These are phyloP conservation scores for Linnemannia hyalina DNA, from an alignment of 192 early-diverging fungal species.

Conservation along the genomic window DNA sequence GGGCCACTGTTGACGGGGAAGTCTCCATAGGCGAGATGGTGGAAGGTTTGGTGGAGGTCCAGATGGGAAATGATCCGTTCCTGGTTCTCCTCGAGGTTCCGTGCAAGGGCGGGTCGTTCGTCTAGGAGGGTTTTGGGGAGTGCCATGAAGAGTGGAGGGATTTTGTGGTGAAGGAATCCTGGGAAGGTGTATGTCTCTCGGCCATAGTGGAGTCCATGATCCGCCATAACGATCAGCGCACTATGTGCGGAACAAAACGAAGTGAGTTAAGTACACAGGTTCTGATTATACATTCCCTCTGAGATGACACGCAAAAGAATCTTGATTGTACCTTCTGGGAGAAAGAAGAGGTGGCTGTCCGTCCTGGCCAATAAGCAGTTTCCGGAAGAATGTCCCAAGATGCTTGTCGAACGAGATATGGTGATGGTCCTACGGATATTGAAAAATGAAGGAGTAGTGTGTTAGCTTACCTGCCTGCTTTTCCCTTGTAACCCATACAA, in stretches of 20 bases:
- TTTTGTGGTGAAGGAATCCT: slow-evolving; percentile 56
- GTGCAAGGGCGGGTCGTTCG: slow-evolving; percentile 19
- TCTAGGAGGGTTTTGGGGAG: slow-evolving; percentile 36
- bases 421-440: slow-evolving; percentile 30
- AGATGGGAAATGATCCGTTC: slow-evolving; percentile 41
- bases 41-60: slow-evolving; percentile 53
- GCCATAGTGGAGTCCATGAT: slow-evolving; percentile 57
- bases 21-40: slow-evolving; percentile 53
- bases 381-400: slow-evolving; percentile 17
- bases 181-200: slow-evolving; percentile 50
- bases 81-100: slow-evolving; percentile 32
- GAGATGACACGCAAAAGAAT: not conserved
- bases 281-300: not conserved
- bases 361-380: slow-evolving; percentile 32
- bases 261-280: not conserved
- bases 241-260: slow-evolving; percentile 16
- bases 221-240: slow-evolving; percentile 45
- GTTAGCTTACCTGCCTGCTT: not conserved
- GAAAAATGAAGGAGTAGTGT: not conserved
- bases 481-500: not conserved
- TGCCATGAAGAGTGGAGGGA: slow-evolving; percentile 46
- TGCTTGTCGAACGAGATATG: slow-evolving; percentile 48
- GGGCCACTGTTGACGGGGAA: not conserved
- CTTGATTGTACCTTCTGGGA: slow-evolving; percentile 30
- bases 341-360: slow-evolving; percentile 38